Evolutionary conservation across 2,329 filamentous ascomycete species (phyloP), one percentile per base, ranked within the genome.

Genomic region (Ampelomyces quisqualis): DNA sequence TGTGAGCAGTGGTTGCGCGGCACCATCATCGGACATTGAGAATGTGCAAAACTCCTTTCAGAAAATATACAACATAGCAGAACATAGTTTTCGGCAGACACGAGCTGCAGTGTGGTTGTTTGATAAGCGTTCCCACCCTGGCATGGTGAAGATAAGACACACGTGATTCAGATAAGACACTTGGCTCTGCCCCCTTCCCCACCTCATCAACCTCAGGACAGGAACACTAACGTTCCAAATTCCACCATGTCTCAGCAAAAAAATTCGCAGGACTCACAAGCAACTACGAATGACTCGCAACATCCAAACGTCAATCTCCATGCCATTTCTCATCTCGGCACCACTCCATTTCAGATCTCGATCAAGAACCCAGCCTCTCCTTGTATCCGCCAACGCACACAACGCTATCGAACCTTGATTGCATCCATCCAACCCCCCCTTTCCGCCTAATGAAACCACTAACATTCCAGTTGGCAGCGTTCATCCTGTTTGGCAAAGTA

Each of bases 321-420:
- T n/a, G n/a, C n/a, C n/a, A n/a, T n/a, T n/a, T n/a, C n/a, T n/a
- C n/a, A n/a, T n/a, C n/a, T n/a, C n/a, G n/a, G n/a, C n/a, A n/a
- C n/a, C n/a, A n/a, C n/a, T n/a, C n/a, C n/a, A n/a, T n/a, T n/a
- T n/a, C n/a, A n/a, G n/a, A n/a, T n/a, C n/a, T n/a, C n/a, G n/a
- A n/a, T n/a, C n/a, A n/a, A n/a, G n/a, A n/a, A n/a, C n/a, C n/a
- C n/a, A n/a, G n/a, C n/a, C n/a, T n/a, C n/a, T n/a, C n/a, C n/a
- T n/a, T n/a, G n/a, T n/a, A n/a, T 15, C 40, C 23, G 40, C 37
- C 46, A 53, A 37, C 49, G 38, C 45, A 45, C 44, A 30, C 47
- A 38, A 26, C 29, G 8, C 39, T 37, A 50, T 45, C 43, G 41
- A 42, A 38, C 30, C n/a, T n/a, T n/a, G n/a, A n/a, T n/a, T n/a